These are phyloP conservation scores for Acrocalymma vagum DNA, from an alignment of 2,329 filamentous ascomycete species.

Conservation along the genomic window DNA sequence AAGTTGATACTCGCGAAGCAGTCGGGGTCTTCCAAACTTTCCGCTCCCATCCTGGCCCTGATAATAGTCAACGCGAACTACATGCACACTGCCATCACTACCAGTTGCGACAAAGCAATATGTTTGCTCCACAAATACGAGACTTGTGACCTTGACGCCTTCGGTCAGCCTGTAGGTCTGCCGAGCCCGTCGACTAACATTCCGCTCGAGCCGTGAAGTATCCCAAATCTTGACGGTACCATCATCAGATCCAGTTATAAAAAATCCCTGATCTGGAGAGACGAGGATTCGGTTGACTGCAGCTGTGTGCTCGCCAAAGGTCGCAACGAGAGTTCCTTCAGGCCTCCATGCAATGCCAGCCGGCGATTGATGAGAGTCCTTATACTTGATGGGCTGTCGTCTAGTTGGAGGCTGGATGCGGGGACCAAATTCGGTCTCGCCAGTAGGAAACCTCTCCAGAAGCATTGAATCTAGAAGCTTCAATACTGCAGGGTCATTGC, in stretches of 20 bases:
- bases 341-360: constrained; percentile 79
- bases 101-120: constrained; percentile 93
- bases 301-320: constrained; percentile 86
- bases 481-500: constrained; percentile 72
- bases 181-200: constrained; percentile 85
- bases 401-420: constrained; percentile 74
- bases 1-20: constrained; percentile 79
- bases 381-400: constrained; percentile 61
- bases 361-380: constrained; percentile 58
- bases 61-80: constrained; percentile 80
- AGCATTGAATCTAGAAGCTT: constrained; percentile 85
- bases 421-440: constrained; percentile 76
- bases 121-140: constrained; percentile 93
- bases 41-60: constrained; percentile 62
- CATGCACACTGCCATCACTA: constrained; percentile 82
- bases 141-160: constrained; percentile 76
- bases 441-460: constrained; percentile 68
- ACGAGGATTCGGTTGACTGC: constrained; percentile 83
- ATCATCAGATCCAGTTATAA: constrained; percentile 92
- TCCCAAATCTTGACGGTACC: constrained; percentile 95
- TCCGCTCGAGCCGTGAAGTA: constrained; percentile 85
- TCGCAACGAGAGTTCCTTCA: constrained; percentile 82
- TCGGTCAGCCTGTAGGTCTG: constrained; percentile 82
- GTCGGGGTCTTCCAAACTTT: constrained; percentile 79
- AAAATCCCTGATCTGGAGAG: constrained; percentile 92